These are phyloP conservation scores for Dictyostelium brefeldianum DNA, from an alignment of 78 protist species.

Conservation along the genomic window DNA sequence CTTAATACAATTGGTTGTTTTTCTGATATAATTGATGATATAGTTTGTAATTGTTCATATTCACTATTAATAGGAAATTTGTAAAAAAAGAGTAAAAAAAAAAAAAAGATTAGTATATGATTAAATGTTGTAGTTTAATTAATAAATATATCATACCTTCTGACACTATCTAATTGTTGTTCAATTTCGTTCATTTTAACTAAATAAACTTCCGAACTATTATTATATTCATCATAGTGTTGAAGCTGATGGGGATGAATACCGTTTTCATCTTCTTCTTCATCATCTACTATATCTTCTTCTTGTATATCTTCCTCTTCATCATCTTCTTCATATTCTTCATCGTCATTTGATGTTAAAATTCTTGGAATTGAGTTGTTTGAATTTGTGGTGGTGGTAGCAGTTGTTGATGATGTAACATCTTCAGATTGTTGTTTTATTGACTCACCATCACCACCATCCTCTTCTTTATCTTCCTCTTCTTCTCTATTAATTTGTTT, in stretches of 20 bases:
- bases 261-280: neutral
- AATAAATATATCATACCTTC: neutral
- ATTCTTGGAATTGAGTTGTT: neutral
- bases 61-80: neutral
- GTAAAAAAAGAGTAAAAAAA: neutral
- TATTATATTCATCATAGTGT: neutral
- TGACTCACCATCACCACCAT: neutral
- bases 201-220: neutral
- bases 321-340: neutral
- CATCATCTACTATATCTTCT: neutral
- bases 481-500: neutral
- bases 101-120: neutral
- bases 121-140: neutral
- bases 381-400: neutral
- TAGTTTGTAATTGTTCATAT: slow-evolving; percentile 21
- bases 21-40: slow-evolving; percentile 20
- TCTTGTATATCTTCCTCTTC: neutral
- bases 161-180: slow-evolving; percentile 13
- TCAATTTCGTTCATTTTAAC: slow-evolving; percentile 16
- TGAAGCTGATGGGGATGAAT: neutral
- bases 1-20: neutral
- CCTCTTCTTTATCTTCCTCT: neutral
- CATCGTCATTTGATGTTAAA: slow-evolving; percentile 1
- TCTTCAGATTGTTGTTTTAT: no score
- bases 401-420: no score